phyloP scores from a whole-genome alignment of 179 eudicot genomes.

The Silene vulgaris region DNA sequence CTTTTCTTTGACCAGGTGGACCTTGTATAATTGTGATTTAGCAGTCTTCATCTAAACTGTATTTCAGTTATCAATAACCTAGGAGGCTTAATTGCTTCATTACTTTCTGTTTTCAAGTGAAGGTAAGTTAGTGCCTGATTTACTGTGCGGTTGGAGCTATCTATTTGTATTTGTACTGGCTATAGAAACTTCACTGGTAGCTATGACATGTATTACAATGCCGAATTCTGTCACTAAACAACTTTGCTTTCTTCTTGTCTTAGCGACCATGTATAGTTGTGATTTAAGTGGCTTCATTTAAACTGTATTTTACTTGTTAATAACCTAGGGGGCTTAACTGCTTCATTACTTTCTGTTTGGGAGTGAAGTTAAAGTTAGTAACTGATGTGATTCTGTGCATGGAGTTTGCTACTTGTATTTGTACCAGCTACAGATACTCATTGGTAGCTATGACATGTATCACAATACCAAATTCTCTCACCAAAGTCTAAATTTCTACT shows the following conservation, averaged over 20 bases:
- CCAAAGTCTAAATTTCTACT: not conserved
- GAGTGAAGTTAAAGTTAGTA: not conserved
- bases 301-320: not conserved
- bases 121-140: not conserved
- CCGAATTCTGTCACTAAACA: not conserved
- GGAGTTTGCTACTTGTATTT: not conserved
- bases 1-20: not conserved
- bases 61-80: not conserved
- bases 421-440: not conserved
- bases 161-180: not conserved
- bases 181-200: not conserved
- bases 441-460: not conserved
- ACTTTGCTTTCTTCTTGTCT: not conserved
- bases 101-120: not conserved
- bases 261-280: not conserved
- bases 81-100: not conserved
- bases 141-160: not conserved
- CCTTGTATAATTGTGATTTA: not conserved
- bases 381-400: not conserved
- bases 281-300: not conserved
- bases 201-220: not conserved
- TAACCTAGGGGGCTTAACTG: not conserved
- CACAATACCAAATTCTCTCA: not conserved
- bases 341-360: conserved; percentile 1
- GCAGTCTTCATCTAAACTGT: not conserved